Base-by-base conservation (phyloP, 768 basidiomycete genomes). In the Boletus rufocinnamomeus region DNA sequence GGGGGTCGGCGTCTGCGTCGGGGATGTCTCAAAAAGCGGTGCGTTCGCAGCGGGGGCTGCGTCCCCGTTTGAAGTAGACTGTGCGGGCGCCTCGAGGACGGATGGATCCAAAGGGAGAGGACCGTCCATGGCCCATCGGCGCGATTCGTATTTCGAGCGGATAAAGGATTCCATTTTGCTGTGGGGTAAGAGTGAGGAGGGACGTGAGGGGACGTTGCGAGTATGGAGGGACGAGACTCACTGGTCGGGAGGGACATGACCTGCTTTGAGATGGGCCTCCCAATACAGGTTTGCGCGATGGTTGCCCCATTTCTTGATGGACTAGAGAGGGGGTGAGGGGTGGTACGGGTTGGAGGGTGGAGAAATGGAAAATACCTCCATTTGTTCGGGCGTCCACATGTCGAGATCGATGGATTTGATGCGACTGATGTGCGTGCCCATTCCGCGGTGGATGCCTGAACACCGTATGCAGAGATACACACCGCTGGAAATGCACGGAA, bases 121-220 rank as follows among this genome's bases (percentile, higher is more conserved):
- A 0, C 91, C 94, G n/a, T 95, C 91, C 74, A 89, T 76, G 2
- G 95, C 96, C 96, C 96, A 99, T 57, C 96, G 80, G 27, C 83
- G 81, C 3, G 89, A 85, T 74, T 99, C 96, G 72, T 99, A 99
- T 73, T 99, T 98, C 23, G 92, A 95, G 50, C 96, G 88, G 59
- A 98, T 91, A 75, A 95, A 98, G 0, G 92, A 94, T 57, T 98
- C 96, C 80, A 98, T 95, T 83, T 98, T 98, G 72, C 95, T 96
- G 69, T 21, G 4, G 25, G 27, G 21, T 9, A 8, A 10, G 16
- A 23, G 48, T 35, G 41, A 30, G 48, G n/a, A 17, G 5, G 17
- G n/a, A n/a, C n/a, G n/a, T n/a, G n/a, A n/a, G n/a, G 4, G 4
- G 0, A 37, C 3, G 14, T n/a, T 6, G 3, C 21, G 19, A 32